Base-by-base conservation (phyloP, 139 green algal genomes). In the Volvox reticuliferus region DNA sequence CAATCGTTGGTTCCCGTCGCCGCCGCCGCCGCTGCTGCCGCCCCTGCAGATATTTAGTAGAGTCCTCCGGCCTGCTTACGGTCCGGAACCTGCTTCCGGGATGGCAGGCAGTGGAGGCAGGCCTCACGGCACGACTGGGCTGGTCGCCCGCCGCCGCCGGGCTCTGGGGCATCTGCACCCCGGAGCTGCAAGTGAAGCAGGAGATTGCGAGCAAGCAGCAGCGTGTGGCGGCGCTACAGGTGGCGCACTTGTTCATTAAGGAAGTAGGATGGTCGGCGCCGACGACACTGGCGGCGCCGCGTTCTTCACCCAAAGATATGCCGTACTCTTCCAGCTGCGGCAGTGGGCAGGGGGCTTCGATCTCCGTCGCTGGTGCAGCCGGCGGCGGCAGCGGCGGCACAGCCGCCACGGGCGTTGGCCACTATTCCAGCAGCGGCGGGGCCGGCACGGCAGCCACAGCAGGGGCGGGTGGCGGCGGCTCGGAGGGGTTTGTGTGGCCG, bases 221-320 rank as follows among this genome's bases (percentile, higher is more conserved):
- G 83, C 67, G 20, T 0, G 86, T 90, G 86, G 86, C 50, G 86
- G 86, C 69, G 26, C 71, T 90, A 6, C 86, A 90, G n/a, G 50
- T 36, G 26, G 73, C 86, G 2, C 71, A 82, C 44, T 30, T 90
- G 44, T 90, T 90, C 86, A 90, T 90, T 5, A 90, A 90, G 86
- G 86, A 83, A 3, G 86, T 90, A 21, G 86, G 86, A 36, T 90
- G 86, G 86, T 90, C 86, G 0, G 86, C 73, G 71, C 86, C 86
- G 18, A 75, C 32, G 17, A n/a, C 67, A 18, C 55, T 76, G 55
- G 61, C 81, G 81, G 61, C n/a, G 24, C 55, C 30, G 18, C 33
- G 85, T 35, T 67, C 69, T 24, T 35, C 62, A 17, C 83, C 83
- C 35, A 77, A 87, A 63, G 82, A 87, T 33, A 63, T 75, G 35